These are phyloP conservation scores for Blastobotrys terrestris DNA, from an alignment of 805 yeast genomes.

Conservation along the genomic window DNA sequence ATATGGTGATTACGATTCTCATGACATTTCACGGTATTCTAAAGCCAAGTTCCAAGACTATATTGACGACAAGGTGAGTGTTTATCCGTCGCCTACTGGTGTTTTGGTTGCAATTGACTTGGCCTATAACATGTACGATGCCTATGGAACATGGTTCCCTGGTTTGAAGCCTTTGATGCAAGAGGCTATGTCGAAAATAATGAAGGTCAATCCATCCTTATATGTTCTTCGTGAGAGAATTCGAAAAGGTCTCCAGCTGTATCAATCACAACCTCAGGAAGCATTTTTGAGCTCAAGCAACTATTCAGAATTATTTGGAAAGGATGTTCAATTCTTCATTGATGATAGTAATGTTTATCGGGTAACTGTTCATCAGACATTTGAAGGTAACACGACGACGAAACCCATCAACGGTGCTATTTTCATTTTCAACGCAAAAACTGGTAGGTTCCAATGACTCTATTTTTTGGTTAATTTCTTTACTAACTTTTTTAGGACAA, in stretches of 20 bases:
- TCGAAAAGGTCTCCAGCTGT: slow-evolving; percentile 86
- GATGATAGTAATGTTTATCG: slow-evolving; percentile 95
- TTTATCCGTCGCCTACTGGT: slow-evolving; percentile 93
- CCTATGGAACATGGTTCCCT: slow-evolving; percentile 97
- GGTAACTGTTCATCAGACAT: slow-evolving; percentile 83
- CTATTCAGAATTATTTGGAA: slow-evolving; percentile 82
- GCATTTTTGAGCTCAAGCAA: slow-evolving; percentile 84
- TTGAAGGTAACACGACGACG: slow-evolving; percentile 87
- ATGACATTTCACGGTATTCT: slow-evolving; percentile 89
- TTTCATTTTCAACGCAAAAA: slow-evolving; percentile 80
- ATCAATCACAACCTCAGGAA: slow-evolving; percentile 90
- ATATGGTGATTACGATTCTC: slow-evolving; percentile 97
- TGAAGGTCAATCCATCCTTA: slow-evolving; percentile 92
- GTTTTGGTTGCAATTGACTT: slow-evolving; percentile 83
- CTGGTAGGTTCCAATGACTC: slow-evolving; percentile 35
- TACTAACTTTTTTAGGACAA: slow-evolving; percentile 42
- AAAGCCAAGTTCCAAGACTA: slow-evolving; percentile 90
- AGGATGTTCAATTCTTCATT: slow-evolving; percentile 76
- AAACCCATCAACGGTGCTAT: slow-evolving; percentile 92
- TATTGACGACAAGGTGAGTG: slow-evolving; percentile 76
- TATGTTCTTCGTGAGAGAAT: slow-evolving; percentile 89
- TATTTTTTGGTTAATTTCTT: background rate
- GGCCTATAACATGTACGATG: slow-evolving; percentile 93
- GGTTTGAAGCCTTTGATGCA: slow-evolving; percentile 87
- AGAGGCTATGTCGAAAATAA: slow-evolving; percentile 85